These are phyloP conservation scores for Gossypium thurberi DNA, from an alignment of 345 rosid species.

Conservation along the genomic window DNA sequence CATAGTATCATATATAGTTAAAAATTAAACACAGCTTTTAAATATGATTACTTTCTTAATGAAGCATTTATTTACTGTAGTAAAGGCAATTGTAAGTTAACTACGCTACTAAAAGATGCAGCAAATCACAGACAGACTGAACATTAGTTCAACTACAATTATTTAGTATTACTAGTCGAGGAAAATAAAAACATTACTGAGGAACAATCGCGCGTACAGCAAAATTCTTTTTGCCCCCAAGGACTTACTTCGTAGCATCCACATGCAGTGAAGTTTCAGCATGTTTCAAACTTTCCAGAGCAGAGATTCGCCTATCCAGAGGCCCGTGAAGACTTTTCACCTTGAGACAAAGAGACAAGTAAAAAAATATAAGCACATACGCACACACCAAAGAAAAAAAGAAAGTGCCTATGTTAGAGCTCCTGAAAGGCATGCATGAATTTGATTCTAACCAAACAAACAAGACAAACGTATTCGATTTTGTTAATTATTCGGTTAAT, in stretches of 20 bases:
- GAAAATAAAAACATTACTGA: background rate
- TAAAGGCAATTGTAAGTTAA: background rate
- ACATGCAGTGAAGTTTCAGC: conserved; percentile 52
- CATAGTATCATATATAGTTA: too few relatives aligned
- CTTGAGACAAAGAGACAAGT: conserved; percentile 27
- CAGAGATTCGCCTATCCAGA: conserved; percentile 62
- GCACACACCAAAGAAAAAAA: background rate
- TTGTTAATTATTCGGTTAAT: background rate
- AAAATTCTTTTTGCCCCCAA: background rate
- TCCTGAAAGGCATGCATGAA: background rate
- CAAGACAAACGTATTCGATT: background rate
- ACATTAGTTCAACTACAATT: background rate
- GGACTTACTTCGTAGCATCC: conserved; percentile 51
- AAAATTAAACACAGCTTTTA: background rate
- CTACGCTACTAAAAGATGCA: background rate
- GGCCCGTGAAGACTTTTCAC: conserved; percentile 60
- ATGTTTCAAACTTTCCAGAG: conserved; percentile 73
- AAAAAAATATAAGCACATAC: background rate
- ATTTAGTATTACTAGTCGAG: background rate
- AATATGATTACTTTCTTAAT: background rate
- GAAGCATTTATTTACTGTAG: background rate
- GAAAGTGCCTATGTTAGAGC: background rate
- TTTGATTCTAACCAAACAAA: background rate
- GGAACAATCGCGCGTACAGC: background rate
- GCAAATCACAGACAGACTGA: background rate